A percentile compares a stretch with the other conserved stretches of the same genome.
Evolutionary conservation across 192 early-diverging fungal genomes (phyloP).

Genomic region (Backusella macrospora): DNA sequence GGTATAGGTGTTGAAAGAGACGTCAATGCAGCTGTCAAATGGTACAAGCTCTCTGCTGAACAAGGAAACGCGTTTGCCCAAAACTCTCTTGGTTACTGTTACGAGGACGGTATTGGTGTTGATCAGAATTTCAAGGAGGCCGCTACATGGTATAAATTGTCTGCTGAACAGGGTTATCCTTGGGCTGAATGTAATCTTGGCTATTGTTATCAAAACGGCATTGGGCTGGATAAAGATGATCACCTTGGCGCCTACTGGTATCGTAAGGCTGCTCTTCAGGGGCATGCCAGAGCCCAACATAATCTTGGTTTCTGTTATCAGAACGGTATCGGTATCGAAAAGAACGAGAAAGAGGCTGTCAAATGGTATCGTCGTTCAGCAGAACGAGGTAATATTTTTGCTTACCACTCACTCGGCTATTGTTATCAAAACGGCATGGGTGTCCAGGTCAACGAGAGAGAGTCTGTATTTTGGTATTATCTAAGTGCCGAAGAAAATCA

Average conservation of each 20-base stretch:
- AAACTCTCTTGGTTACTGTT: conserved; percentile 74
- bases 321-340: conserved; percentile 70
- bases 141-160: conserved; percentile 62
- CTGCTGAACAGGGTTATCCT: conserved; percentile 73
- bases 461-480: conserved; percentile 66
- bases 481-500: conserved; percentile 67
- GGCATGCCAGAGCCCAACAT: conserved; percentile 66
- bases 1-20: conserved; percentile 59
- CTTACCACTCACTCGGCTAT: conserved; percentile 57
- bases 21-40: conserved; percentile 53
- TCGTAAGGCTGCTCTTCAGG: conserved; percentile 63
- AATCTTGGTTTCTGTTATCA: conserved; percentile 81
- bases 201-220: conserved; percentile 75
- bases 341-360: conserved; percentile 68
- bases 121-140: conserved; percentile 51
- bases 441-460: conserved; percentile 47
- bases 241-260: conserved; percentile 63
- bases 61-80: conserved; percentile 57
- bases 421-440: conserved; percentile 68
- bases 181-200: conserved; percentile 87
- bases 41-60: conserved; percentile 60
- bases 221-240: conserved; percentile 59
- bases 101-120: conserved; percentile 77
- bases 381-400: conserved; percentile 54
- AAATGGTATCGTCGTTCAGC: conserved; percentile 60